Base-by-base conservation (phyloP, 768 basidiomycete species). In the Leccinum variicolor region DNA sequence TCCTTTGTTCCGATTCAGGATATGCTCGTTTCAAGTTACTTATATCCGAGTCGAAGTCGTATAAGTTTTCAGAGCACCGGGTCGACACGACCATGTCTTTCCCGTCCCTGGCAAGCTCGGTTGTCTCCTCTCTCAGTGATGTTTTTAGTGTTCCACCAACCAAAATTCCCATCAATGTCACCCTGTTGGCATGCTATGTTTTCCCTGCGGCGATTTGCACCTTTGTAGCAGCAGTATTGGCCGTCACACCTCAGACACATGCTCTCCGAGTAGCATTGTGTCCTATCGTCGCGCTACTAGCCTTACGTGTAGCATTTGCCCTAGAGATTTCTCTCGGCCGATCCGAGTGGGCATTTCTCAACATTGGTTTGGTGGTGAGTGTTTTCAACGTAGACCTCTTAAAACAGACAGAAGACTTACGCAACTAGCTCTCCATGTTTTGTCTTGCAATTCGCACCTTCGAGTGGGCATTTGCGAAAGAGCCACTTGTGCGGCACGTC, bases 221-320 rank as follows among this genome's bases (percentile, higher is more conserved):
- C 66, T 79, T 81, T 67, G 61, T 65, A 6, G 76, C 77, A 15
- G 83, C 84, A 10, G 63, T 79, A 45, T 76, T 86, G 50, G 80
- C 81, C 6, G 63, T 81, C 25, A 66, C 75, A 2, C 81, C 81
- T 0, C 66, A 73, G 17, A 84, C 83, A 0, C 74, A 74, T 26
- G 48, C 62, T 5, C 58, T 77, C 34, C 79, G 83, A 28, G 59
- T 82, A 49, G 78, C 77, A 3, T 56, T 84, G 26, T 72, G 82
- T 33, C 81, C 82, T 3, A 55, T 82, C 43, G 74, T 79, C 0
- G 64, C 79, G 4, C 76, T 75, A 66, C 60, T 73, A 10, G 69
- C 78, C 4, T 79, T 78, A 54, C 74, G 77, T 31, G 76, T 76
- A 3, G 70, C 73, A 1, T 1, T 51, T 34, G 62, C 51, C 3